Conservation (phyloP, 2,329 filamentous ascomycete species). For the Cladorrhinum sp. region DNA sequence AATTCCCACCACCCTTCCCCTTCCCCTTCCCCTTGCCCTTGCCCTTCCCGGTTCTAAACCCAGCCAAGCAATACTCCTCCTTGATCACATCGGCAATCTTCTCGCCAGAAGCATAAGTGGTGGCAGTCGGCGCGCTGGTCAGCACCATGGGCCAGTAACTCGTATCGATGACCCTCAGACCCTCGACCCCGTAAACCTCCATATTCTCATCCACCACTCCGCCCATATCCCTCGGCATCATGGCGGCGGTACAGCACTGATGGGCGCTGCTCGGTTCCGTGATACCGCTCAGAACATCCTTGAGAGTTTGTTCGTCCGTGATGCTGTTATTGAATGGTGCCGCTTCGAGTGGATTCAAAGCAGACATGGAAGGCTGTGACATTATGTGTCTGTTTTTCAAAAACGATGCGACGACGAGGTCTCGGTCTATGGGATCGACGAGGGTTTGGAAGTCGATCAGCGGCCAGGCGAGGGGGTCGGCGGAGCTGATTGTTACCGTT, state of each 20-base stretch:
- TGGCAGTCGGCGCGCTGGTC: constrained; percentile 3
- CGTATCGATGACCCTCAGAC: constrained; percentile 24
- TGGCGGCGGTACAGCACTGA: constrained; percentile 30
- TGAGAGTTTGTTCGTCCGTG: constrained; percentile 30
- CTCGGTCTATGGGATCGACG: constrained; percentile 39
- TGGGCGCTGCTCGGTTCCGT: constrained; percentile 27
- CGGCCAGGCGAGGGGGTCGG: constrained; percentile 34
- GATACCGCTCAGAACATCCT: constrained; percentile 17
- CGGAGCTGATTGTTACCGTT: constrained; percentile 36
- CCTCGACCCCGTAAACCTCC: constrained; percentile 21
- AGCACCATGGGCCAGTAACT: constrained; percentile 13
- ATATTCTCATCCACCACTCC: constrained; percentile 19
- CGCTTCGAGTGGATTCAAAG: constrained; percentile 30
- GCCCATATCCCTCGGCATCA: constrained; percentile 20
- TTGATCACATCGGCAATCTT: constrained; percentile 9
- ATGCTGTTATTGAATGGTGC: constrained; percentile 28
- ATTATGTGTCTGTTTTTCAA: constrained; percentile 34
- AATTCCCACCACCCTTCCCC: too few species aligned
- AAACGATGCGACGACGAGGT: constrained; percentile 34
- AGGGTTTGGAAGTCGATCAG: constrained; percentile 37
- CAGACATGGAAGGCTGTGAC: constrained; percentile 30
- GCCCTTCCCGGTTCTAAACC: background rate
- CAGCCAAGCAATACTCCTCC: background rate
- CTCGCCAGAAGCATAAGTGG: constrained; percentile 4
- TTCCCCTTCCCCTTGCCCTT: too few species aligned